Evolutionary conservation across 139 green algal genomes (phyloP).

Genomic region (Spirogloea muscicola): DNA sequence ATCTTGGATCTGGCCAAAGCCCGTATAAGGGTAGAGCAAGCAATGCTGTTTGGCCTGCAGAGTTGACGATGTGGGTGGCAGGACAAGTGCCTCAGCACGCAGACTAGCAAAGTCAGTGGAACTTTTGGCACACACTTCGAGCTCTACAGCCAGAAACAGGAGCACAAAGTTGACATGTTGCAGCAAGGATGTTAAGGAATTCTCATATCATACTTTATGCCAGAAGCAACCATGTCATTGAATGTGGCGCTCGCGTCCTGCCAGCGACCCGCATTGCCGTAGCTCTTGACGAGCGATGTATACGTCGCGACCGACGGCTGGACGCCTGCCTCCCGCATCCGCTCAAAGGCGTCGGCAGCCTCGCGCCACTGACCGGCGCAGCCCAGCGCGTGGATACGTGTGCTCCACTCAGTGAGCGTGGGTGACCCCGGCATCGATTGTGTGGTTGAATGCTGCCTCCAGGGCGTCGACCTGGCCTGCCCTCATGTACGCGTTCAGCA

Average conservation of each 20-base stretch:
- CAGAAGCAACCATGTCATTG: conserved; percentile 4
- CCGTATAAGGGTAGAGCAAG: conserved; percentile 3
- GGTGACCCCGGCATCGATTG: too few species aligned
- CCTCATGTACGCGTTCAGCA: conserved; percentile 8
- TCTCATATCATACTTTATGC: conserved; percentile 27
- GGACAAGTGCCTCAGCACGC: too few species aligned
- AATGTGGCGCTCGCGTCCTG: background rate
- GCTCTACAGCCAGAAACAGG: too few species aligned
- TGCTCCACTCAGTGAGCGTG: conserved; percentile 13
- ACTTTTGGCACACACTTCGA: too few species aligned
- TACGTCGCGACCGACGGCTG: conserved; percentile 12
- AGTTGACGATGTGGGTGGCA: background rate
- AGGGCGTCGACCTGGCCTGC: conserved; percentile 2
- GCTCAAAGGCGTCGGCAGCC: background rate
- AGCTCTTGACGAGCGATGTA: background rate
- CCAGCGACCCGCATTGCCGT: background rate
- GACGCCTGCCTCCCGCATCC: conserved; percentile 1
- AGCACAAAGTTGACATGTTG: too few species aligned
- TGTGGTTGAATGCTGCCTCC: background rate
- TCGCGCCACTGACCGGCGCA: conserved; percentile 1
- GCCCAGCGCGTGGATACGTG: background rate
- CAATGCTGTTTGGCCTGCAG: conserved; percentile 12
- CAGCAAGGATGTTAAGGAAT: too few species aligned
- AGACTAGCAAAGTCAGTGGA: too few species aligned
- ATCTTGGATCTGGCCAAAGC: background rate